Evolutionary conservation across 805 yeast species (phyloP).

Genomic region (Trichomonascus vanleenenianus): DNA sequence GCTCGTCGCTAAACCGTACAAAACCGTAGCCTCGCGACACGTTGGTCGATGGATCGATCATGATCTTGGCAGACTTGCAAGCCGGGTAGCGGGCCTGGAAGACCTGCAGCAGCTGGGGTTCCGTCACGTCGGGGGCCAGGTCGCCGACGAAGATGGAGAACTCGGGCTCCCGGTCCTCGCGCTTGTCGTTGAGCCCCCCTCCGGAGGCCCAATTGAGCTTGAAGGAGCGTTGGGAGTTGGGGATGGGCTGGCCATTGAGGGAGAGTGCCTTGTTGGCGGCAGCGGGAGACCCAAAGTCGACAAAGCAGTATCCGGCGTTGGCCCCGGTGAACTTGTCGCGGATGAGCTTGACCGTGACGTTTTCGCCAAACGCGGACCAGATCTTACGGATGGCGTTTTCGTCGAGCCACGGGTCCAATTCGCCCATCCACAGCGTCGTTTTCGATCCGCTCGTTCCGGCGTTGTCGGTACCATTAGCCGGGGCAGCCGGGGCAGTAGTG

Average conservation of each 20-base stretch:
- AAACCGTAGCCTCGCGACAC: constrained; percentile 83
- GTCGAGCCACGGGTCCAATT: constrained; percentile 77
- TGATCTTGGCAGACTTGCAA: constrained; percentile 67
- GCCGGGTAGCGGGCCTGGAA: constrained; percentile 68
- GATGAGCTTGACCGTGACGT: constrained; percentile 58
- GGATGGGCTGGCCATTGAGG: constrained; percentile 62
- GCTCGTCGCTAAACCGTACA: constrained; percentile 61
- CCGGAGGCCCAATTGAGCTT: constrained; percentile 80
- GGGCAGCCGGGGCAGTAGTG: too few relatives aligned
- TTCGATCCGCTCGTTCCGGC: constrained; percentile 11
- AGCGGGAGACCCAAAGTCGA: constrained; percentile 56
- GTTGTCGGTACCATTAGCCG: too few relatives aligned
- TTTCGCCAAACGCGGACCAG: constrained; percentile 67
- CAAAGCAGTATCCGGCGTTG: constrained; percentile 70
- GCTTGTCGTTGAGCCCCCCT: constrained; percentile 28
- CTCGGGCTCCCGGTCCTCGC: constrained; percentile 35
- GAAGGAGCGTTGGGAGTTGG: constrained; percentile 49
- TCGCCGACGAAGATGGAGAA: constrained; percentile 82
- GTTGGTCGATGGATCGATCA: constrained; percentile 64
- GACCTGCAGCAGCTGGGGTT: constrained; percentile 51
- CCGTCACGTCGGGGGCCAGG: constrained; percentile 65
- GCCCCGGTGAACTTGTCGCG: constrained; percentile 47
- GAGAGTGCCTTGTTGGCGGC: constrained; percentile 59
- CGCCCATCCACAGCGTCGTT: constrained; percentile 62
- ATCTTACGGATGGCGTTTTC: constrained; percentile 57